Percentiles rank a stretch among this genome's conserved stretches.
Conservation (phyloP, 352 stramenopile genomes). For the Pythium plurisporium region DNA sequence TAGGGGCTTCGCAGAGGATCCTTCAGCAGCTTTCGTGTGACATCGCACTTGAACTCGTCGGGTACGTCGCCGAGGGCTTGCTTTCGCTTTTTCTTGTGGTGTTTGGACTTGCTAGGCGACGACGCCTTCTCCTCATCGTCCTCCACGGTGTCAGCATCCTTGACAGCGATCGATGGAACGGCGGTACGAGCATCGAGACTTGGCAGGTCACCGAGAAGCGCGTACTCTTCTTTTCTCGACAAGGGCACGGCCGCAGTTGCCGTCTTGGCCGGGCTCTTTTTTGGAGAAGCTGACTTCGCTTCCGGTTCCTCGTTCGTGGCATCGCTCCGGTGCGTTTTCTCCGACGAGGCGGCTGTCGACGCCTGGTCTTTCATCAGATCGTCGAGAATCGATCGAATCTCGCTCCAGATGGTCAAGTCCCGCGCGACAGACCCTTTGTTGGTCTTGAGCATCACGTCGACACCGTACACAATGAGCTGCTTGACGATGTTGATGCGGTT, state of each 20-base stretch:
- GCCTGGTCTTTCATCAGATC: conserved; percentile 46
- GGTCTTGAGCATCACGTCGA: conserved; percentile 60
- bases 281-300: conserved; percentile 9
- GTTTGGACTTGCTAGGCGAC: conserved; percentile 26
- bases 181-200: conserved; percentile 31
- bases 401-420: conserved; percentile 76
- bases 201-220: conserved; percentile 69
- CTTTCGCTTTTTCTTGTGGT: conserved; percentile 35
- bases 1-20: conserved; percentile 67
- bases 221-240: conserved; percentile 79
- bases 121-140: conserved; percentile 30
- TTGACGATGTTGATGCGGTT: conserved; percentile 70
- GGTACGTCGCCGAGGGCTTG: conserved; percentile 39
- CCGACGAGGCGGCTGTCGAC: conserved; percentile 22
- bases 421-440: conserved; percentile 59
- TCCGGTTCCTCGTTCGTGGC: not conserved
- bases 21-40: conserved; percentile 69
- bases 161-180: conserved; percentile 45
- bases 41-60: conserved; percentile 63
- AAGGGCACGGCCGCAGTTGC: conserved; percentile 20
- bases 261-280: conserved; percentile 36
- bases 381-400: conserved; percentile 75
- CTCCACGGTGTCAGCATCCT: conserved; percentile 34
- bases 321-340: conserved; percentile 19
- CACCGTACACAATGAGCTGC: conserved; percentile 72